Conservation (phyloP, 495 filamentous ascomycete genomes). For the Neurospora sp. region DNA sequence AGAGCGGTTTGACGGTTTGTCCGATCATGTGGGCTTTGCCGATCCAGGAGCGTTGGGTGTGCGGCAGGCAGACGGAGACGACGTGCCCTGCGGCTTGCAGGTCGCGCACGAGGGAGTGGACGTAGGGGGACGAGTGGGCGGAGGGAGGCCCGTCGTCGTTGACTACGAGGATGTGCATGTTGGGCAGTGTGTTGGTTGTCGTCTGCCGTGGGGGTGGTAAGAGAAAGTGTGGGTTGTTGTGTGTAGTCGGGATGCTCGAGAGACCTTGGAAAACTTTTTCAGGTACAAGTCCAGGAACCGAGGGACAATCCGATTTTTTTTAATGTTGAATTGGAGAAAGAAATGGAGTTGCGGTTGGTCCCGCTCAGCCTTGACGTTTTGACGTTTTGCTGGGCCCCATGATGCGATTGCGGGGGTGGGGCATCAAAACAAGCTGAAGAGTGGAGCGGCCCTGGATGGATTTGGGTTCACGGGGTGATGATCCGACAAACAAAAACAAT, state of each 20-base stretch:
- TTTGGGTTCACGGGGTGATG: background rate
- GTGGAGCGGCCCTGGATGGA: background rate
- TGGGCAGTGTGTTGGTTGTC: background rate
- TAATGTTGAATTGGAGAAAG: background rate
- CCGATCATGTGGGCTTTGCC: slow-evolving; percentile 93
- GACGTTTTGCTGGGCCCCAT: slow-evolving; percentile 1
- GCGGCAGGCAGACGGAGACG: slow-evolving; percentile 82
- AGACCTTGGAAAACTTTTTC: background rate
- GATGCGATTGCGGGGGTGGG: background rate
- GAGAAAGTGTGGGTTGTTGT: background rate
- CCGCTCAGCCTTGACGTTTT: slow-evolving; percentile 1
- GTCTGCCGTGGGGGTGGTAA: too few relatives aligned
- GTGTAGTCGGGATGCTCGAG: background rate
- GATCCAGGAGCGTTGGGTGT: slow-evolving; percentile 93
- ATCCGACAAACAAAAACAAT: background rate
- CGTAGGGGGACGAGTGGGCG: slow-evolving; percentile 81
- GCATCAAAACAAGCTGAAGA: background rate
- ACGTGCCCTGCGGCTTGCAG: slow-evolving; percentile 70
- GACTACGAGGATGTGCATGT: slow-evolving; percentile 37
- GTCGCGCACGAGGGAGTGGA: slow-evolving; percentile 71
- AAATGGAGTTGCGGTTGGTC: background rate
- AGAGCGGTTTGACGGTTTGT: slow-evolving; percentile 73
- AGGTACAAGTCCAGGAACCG: background rate
- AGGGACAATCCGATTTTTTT: background rate
- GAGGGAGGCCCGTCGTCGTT: slow-evolving; percentile 98